Percentiles rank a stretch among this genome's conserved stretches.
These are phyloP conservation scores for Blepharisma japonicum DNA, from an alignment of 73 alveolate genomes.

Conservation along the genomic window DNA sequence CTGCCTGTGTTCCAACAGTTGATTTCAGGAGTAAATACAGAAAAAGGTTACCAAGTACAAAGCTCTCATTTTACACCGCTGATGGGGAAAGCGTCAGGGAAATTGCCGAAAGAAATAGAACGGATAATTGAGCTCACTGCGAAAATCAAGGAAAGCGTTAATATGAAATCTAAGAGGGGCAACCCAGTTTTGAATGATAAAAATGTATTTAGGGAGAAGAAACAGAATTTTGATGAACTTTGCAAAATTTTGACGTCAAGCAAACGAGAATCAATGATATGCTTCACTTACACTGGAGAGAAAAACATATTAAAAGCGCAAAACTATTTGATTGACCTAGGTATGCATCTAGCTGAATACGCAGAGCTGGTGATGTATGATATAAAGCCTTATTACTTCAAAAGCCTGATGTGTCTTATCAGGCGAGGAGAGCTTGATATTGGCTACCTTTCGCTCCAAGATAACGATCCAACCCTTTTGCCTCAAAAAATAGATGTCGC, in stretches of 20 bases:
- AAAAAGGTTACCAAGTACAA: slow-evolving; percentile 62
- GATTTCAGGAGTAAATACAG: slow-evolving; percentile 63
- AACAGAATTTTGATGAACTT: slow-evolving; percentile 21
- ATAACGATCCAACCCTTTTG: slow-evolving; percentile 19
- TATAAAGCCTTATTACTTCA: slow-evolving; percentile 51
- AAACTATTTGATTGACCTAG: slow-evolving; percentile 51
- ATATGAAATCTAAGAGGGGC: slow-evolving; percentile 31
- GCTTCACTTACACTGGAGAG: slow-evolving; percentile 59
- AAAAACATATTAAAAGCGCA: slow-evolving; percentile 50
- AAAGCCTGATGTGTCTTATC: slow-evolving; percentile 42
- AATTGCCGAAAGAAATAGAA: slow-evolving; percentile 23
- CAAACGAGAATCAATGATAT: slow-evolving; percentile 61
- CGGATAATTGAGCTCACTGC: slow-evolving; percentile 24
- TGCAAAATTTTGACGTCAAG: slow-evolving; percentile 28
- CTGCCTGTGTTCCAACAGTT: slow-evolving; percentile 41
- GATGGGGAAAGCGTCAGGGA: slow-evolving; percentile 26
- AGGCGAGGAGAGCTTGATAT: slow-evolving; percentile 65
- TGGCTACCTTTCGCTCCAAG: slow-evolving; percentile 52
- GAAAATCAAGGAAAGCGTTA: slow-evolving; percentile 28
- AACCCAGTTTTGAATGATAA: slow-evolving; percentile 46
- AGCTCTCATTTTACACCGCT: slow-evolving; percentile 44
- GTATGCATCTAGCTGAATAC: slow-evolving; percentile 48
- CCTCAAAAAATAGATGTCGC: slow-evolving; percentile 47
- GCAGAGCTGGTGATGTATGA: slow-evolving; percentile 62
- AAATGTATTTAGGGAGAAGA: slow-evolving; percentile 15